These are phyloP conservation scores for Buxus sempervirens DNA, from an alignment of 164 flowering plant genomes.

Conservation along the genomic window DNA sequence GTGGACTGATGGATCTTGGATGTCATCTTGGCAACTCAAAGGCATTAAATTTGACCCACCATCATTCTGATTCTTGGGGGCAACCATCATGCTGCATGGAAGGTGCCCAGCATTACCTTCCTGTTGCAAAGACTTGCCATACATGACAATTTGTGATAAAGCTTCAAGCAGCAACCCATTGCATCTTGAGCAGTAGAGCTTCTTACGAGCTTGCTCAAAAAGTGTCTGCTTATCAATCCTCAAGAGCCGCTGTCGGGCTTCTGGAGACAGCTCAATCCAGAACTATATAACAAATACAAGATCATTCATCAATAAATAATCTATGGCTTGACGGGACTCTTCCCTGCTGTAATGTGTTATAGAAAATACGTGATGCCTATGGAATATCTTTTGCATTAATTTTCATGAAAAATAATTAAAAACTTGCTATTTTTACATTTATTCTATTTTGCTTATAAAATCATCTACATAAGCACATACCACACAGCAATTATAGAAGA, in stretches of 20 bases:
- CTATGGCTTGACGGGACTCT: background rate
- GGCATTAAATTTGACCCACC: constrained; percentile 17
- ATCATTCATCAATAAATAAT: background rate
- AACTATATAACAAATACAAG: constrained; percentile 43
- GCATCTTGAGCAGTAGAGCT: constrained; percentile 96
- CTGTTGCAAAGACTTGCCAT: constrained; percentile 83
- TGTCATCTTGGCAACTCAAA: constrained; percentile 50
- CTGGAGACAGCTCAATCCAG: constrained; percentile 81
- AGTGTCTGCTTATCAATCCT: constrained; percentile 84
- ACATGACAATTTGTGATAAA: constrained; percentile 84
- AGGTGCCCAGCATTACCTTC: constrained; percentile 42
- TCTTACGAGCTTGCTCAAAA: constrained; percentile 95
- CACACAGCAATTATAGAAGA: too few species aligned
- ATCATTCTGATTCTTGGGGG: constrained; percentile 31
- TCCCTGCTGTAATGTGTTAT: too few species aligned
- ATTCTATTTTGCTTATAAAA: too few species aligned
- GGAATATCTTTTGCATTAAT: background rate
- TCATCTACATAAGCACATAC: background rate
- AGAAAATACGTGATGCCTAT: background rate
- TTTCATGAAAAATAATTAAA: background rate
- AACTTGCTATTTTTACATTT: background rate
- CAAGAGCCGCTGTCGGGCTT: constrained; percentile 72
- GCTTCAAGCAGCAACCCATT: constrained; percentile 94
- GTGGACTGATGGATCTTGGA: constrained; percentile 85
- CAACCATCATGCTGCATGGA: constrained; percentile 27